A percentile compares a stretch with the other conserved stretches of the same genome.
Evolutionary conservation across 73 alveolate genomes (phyloP).

Genomic region (Uronychia setigera): DNA sequence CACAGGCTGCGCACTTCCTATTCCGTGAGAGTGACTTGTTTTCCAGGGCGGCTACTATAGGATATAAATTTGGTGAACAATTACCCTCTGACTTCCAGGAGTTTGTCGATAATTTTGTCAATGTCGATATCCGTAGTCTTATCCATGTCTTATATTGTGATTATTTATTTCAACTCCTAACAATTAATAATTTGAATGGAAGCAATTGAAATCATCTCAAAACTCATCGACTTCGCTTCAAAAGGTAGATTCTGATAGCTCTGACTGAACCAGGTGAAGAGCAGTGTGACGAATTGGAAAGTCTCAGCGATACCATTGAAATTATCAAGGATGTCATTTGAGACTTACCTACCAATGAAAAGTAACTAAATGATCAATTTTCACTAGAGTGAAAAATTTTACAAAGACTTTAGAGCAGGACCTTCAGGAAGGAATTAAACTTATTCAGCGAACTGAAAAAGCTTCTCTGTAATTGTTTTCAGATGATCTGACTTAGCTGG

Average conservation of each 20-base stretch:
- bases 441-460: background rate
- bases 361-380: background rate
- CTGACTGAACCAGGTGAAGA: background rate
- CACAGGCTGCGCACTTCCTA: constrained; percentile 89
- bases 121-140: constrained; percentile 77
- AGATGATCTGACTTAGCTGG: background rate
- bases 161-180: background rate
- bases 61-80: background rate
- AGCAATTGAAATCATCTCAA: background rate
- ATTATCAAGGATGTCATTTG: background rate
- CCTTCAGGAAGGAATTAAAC: background rate
- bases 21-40: constrained; percentile 88
- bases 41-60: constrained; percentile 83
- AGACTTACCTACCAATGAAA: background rate
- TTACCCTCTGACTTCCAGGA: constrained; percentile 86
- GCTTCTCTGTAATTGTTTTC: background rate
- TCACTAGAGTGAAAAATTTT: background rate
- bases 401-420: background rate
- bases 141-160: constrained; percentile 36
- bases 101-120: constrained; percentile 87
- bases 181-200: too few relatives aligned
- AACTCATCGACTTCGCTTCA: background rate
- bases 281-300: background rate
- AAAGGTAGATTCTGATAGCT: background rate
- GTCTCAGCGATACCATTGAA: background rate